phyloP scores from a whole-genome alignment of 345 rosid species.

The Schrenkiella parvula region DNA sequence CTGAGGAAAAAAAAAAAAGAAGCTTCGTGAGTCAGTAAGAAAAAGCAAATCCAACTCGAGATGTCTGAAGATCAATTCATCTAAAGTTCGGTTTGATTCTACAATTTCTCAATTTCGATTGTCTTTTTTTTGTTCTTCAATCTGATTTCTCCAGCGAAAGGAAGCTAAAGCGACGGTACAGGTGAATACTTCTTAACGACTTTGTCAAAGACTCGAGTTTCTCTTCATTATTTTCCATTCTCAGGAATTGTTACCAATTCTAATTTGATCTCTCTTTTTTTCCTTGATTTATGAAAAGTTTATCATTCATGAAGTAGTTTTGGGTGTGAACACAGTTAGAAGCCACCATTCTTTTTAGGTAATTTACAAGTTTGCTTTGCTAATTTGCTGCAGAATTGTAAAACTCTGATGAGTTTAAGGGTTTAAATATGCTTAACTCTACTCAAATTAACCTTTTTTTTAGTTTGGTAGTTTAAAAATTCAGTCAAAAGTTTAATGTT shows the following conservation, averaged over 20 bases:
- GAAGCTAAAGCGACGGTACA: slow-evolving; percentile 26
- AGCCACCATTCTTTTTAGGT: neutral
- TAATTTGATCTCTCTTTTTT: neutral
- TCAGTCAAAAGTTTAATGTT: too few relatives aligned
- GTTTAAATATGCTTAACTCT: neutral
- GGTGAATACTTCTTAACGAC: slow-evolving; percentile 22
- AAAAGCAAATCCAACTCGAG: neutral
- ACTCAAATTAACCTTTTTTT: neutral
- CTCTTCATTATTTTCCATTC: too few relatives aligned
- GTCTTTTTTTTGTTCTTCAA: neutral
- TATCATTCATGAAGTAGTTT: too few relatives aligned
- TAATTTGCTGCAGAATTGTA: slow-evolving; percentile 8
- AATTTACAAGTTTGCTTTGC: neutral
- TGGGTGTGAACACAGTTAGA: neutral
- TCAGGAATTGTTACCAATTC: neutral
- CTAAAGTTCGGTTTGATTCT: neutral
- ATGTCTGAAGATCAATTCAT: slow-evolving; percentile 8
- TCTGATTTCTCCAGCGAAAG: neutral
- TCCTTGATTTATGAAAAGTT: neutral
- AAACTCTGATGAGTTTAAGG: neutral
- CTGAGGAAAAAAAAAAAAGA: neutral
- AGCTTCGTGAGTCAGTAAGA: slow-evolving; percentile 3
- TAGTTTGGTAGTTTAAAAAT: neutral
- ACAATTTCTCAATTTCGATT: neutral
- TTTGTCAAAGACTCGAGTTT: neutral